Evolutionary conservation across 371 early-diverging fungal species (phyloP), one percentile per base, ranked within the genome.

Genomic region (Sporodiniella umbellata): DNA sequence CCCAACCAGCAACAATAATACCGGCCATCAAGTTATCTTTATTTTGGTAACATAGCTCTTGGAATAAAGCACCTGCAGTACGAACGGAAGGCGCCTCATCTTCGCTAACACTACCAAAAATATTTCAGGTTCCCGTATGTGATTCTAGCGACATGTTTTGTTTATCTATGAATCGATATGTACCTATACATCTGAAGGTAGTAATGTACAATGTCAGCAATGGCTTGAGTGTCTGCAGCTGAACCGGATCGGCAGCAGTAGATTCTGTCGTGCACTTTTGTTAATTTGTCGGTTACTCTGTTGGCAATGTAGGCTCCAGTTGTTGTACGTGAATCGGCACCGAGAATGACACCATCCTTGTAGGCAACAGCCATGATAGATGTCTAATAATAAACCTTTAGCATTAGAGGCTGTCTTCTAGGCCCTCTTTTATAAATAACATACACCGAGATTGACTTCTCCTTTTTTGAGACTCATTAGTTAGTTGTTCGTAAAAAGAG

Each of bases 1-100:
- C 99, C 91, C 94, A 98, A 38, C 99, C 99, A 38, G 93, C 99
- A 28, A 99, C 92, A 66, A 99, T 99, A 62, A 99, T 90, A 35
- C 96, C 98, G n/a, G 99, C 99, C 39, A 72, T 72, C 53, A 99
- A 70, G 43, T 55, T 54, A 67, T 93, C 88, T 78, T 94, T 96
- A 80, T 99, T 96, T 51, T 86, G 73, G 74, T 99, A 99, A 75
- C 95, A 92, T 19, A 99, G 61, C 61, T 95, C 89, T 49, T 92
- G 95, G 78, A 97, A 95, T 46, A 99, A 60, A 22, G 89, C 75
- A 14, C 99, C 94, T n/a, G 95, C 99, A 45, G 87, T 86, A 50
- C 88, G 83, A 15, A 98, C 97, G 21, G 90, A 81, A 15, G 97
- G 97, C 30, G 81, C 81, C 65, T 87, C 83, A 53, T 85, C 88